Base-by-base conservation (phyloP, 1,284 basidiomycete genomes). In the Malassezia pachydermatis region DNA sequence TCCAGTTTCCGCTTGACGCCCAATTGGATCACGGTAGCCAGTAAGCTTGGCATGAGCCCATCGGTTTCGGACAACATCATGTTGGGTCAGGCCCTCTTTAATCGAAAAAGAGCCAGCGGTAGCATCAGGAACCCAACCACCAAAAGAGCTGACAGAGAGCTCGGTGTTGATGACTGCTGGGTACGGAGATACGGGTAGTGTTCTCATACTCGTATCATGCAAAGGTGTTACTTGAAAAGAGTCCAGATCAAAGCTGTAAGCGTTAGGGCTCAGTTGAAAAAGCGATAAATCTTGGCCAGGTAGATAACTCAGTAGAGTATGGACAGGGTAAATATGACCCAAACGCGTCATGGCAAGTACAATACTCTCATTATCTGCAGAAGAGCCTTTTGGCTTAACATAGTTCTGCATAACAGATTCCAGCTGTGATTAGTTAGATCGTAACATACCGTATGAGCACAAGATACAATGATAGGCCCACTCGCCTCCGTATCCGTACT, bases 181-280 rank as follows among this genome's bases (percentile, higher is more conserved):
- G 63, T 84, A 84, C 1, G 81, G 82, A 13, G 80, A 82, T 17
- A 84, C 74, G 1, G 82, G 81, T 0, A 84, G 76, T 0, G 80
- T 75, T 11, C 73, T 55, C 1, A 70, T 73, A 14, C 77, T 45
- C 1, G 51, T 45, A 11, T 34, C 43, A 4, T 35, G n/a, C 4
- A 42, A 45, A 0, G 45, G 39, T 11, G n/a, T 22, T 9, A 45
- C 5, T 3, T 27, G 13, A 5, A 22, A 19, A 1, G 42, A 23
- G 4, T 25, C 29, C 22, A 50, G 43, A 32, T 56, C 53, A 32
- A 61, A 30, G 16, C 46, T 20, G 25, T 65, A 22, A 41, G 62
- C 53, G 38, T 60, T 36, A 33, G 55, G 51, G 38, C 51, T 45
- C 36, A 72, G 52, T 35, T 59, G 51, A 28, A 67, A 23, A 37